These are phyloP conservation scores for Verticillium longisporum DNA, from an alignment of 2,329 filamentous ascomycete genomes.

Conservation along the genomic window DNA sequence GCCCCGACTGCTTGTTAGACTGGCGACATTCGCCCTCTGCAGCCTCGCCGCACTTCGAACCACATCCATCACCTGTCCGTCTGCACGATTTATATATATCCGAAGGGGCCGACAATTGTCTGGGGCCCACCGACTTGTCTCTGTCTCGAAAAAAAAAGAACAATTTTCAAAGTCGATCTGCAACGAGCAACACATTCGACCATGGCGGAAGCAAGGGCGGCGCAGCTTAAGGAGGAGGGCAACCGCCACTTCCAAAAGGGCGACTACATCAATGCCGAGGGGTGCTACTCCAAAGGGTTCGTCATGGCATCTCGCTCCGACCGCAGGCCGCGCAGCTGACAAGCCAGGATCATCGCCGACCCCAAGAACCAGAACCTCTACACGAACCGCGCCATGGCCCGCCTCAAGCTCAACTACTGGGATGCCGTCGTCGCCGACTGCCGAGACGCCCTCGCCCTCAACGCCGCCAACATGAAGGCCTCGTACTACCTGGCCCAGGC, in stretches of 20 bases:
- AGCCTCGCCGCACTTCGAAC: background rate
- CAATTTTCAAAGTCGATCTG: too few relatives aligned
- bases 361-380: constrained; percentile 72
- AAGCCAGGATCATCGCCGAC: constrained; percentile 65
- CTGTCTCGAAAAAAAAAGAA: too few relatives aligned
- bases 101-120: background rate
- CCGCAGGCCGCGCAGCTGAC: background rate
- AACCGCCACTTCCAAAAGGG: constrained; percentile 59
- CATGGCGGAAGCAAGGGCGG: constrained; percentile 21
- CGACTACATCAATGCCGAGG: constrained; percentile 60
- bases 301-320: constrained; percentile 17
- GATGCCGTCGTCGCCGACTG: constrained; percentile 73
- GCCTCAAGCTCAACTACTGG: constrained; percentile 68
- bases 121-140: background rate
- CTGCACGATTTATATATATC: background rate
- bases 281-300: constrained; percentile 65
- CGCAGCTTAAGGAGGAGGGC: constrained; percentile 48
- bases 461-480: constrained; percentile 67
- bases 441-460: constrained; percentile 62
- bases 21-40: background rate
- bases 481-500: constrained; percentile 80
- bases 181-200: background rate
- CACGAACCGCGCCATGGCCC: constrained; percentile 82
- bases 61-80: background rate
- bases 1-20: background rate